Percentiles rank a stretch among this genome's conserved stretches.
phyloP scores from a whole-genome alignment of 2,329 filamentous ascomycete species.

The Cordyceps fumosorosea region DNA sequence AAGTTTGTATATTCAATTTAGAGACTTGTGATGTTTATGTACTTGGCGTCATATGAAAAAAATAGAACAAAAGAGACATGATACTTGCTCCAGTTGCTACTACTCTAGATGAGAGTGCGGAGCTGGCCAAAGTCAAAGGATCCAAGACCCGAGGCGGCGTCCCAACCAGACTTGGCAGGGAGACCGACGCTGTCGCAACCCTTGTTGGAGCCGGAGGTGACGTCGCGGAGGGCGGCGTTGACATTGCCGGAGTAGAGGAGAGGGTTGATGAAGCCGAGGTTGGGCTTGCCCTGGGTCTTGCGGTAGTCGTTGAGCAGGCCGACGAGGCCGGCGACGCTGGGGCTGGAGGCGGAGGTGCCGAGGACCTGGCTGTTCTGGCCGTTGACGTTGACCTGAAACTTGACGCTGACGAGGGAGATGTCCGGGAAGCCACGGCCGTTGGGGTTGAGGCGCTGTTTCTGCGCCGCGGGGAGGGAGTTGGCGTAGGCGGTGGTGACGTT shows the following conservation, averaged over 20 bases:
- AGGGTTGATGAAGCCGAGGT: conserved; percentile 12
- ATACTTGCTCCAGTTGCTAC: not conserved
- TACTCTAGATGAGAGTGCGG: not conserved
- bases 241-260: conserved; percentile 15
- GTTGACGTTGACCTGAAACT: conserved; percentile 2
- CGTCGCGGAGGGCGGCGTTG: conserved; percentile 13
- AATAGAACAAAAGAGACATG: not conserved
- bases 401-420: conserved; percentile 7
- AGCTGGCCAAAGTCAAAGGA: conserved; percentile 15
- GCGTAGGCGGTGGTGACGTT: conserved; percentile 1
- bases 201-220: conserved; percentile 12
- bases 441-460: not conserved
- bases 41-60: not conserved
- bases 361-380: not conserved
- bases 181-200: conserved; percentile 11
- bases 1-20: not conserved
- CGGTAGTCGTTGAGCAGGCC: conserved; percentile 13
- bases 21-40: not conserved
- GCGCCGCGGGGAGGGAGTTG: not conserved
- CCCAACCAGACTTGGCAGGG: conserved; percentile 10
- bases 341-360: conserved; percentile 12
- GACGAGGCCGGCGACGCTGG: conserved; percentile 4
- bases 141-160: conserved; percentile 11
- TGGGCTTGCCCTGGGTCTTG: conserved; percentile 5
- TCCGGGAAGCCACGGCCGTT: conserved; percentile 11